A percentile compares a stretch with the other conserved stretches of the same genome.
phyloP scores from a whole-genome alignment of 2,329 filamentous ascomycete genomes.

The Dissoconium aciculare region DNA sequence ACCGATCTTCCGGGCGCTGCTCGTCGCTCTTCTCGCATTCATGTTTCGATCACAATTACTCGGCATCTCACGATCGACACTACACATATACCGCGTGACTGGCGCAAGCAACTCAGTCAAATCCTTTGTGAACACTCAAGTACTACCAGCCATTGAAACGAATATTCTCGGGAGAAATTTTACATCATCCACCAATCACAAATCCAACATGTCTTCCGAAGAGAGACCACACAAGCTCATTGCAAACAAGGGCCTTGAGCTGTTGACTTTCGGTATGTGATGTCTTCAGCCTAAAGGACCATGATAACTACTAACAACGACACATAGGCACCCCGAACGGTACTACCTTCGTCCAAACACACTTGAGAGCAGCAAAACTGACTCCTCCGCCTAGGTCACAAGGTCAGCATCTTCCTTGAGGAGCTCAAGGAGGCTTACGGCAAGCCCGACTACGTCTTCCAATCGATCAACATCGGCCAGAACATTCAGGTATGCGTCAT shows the following conservation, averaged over 20 bases:
- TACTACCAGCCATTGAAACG: background rate
- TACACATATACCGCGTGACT: slow-evolving; percentile 10
- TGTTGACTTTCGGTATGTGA: slow-evolving; percentile 37
- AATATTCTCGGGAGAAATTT: slow-evolving; percentile 3
- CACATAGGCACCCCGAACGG: slow-evolving; percentile 31
- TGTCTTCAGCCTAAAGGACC: background rate
- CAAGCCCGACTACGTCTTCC: slow-evolving; percentile 40
- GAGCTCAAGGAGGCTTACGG: slow-evolving; percentile 53
- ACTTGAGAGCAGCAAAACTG: slow-evolving; percentile 1
- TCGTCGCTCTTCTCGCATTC: slow-evolving; percentile 9
- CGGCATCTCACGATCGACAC: slow-evolving; percentile 16
- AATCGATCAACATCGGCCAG: slow-evolving; percentile 43
- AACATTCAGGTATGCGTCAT: slow-evolving; percentile 37
- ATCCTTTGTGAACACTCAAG: slow-evolving; percentile 2
- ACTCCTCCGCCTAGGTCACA: slow-evolving; percentile 22
- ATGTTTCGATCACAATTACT: slow-evolving; percentile 17
- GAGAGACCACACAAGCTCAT: slow-evolving; percentile 41
- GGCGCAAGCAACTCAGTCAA: slow-evolving; percentile 8
- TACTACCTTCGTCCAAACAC: slow-evolving; percentile 3
- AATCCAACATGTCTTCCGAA: slow-evolving; percentile 13
- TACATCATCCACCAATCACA: slow-evolving; percentile 4
- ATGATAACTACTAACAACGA: background rate
- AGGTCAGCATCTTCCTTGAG: slow-evolving; percentile 47
- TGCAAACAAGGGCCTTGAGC: slow-evolving; percentile 49
- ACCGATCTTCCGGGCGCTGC: slow-evolving; percentile 7